Evolutionary conservation across 2,329 filamentous ascomycete genomes (phyloP), one percentile per base, ranked within the genome.

Genomic region (Ceratocystis cacaofunesta): DNA sequence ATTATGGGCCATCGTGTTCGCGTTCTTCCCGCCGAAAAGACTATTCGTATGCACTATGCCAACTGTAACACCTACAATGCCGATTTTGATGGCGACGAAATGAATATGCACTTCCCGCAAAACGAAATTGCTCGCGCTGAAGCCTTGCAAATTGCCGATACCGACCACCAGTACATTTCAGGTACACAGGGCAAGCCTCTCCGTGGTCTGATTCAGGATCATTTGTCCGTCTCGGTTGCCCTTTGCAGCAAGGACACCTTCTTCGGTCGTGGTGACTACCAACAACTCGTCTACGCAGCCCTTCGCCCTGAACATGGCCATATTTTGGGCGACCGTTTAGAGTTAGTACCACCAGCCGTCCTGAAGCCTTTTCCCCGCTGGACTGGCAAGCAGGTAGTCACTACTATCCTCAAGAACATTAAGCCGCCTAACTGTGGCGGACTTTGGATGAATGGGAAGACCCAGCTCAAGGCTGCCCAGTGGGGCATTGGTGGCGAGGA

Each of bases 21-120:
- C 68, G 92, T 99, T 5, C 78, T 99, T 19, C 89, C 90, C 0
- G 92, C 91, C 44, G 95, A 99, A 75, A 95, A 95, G 77, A 97
- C 94, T 0, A 92, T 99, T 73, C 91, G 94, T 70, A 97, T 99
- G 92, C 94, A 99, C 78, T 99, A 99, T 76, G 92, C 94, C 71
- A 99, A 99, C 75, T 97, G 94, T 75, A 99, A 99, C 73, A 96
- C 94, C 0, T 99, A 99, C 80, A 99, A 99, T 71, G 94, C 94
- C 41, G 94, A 99, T 80, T 99, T 99, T 73, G 95, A 99, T 72
- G 94, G 94, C 75, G 94, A 99, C 73, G 94, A 99, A 76, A 99
- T 99, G 94, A 99, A 99, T 75, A 95, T 99, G 92, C 94, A 99
- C 76, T 97, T 99, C 72, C 94, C 94, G 1, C 94, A 99, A 71